These are phyloP conservation scores for Penicillium glabrum DNA, from an alignment of 2,329 filamentous ascomycete genomes.

Conservation along the genomic window DNA sequence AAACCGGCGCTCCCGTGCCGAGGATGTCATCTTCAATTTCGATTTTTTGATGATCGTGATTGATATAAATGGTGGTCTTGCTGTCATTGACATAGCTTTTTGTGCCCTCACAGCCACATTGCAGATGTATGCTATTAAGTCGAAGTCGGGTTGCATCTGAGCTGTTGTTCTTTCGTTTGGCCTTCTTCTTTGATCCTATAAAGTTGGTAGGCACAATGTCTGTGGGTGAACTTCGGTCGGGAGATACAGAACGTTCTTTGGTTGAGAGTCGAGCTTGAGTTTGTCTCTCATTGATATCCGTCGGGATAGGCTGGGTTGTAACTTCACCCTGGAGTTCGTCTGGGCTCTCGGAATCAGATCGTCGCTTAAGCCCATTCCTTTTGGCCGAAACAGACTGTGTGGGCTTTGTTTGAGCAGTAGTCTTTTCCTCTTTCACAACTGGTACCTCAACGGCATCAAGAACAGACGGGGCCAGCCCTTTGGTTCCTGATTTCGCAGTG, in stretches of 20 bases:
- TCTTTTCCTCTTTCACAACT: background rate
- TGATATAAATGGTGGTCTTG: conserved; percentile 14
- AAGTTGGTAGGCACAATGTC: conserved; percentile 36
- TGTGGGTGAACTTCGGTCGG: conserved; percentile 26
- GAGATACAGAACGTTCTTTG: conserved; percentile 1
- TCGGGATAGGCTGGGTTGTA: conserved; percentile 26
- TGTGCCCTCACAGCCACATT: conserved; percentile 17
- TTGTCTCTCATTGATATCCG: conserved; percentile 3
- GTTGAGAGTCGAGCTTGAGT: conserved; percentile 3
- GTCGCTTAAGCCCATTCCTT: conserved; percentile 3
- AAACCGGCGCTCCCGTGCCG: background rate
- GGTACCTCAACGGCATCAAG: background rate
- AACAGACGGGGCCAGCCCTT: background rate
- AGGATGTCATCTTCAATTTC: conserved; percentile 6
- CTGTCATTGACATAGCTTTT: conserved; percentile 5
- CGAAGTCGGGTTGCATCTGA: background rate
- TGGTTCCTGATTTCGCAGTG: background rate
- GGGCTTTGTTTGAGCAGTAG: background rate
- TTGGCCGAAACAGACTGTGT: background rate
- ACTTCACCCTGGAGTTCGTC: conserved; percentile 42
- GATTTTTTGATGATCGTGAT: conserved; percentile 6
- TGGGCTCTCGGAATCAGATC: conserved; percentile 33
- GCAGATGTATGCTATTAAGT: conserved; percentile 23
- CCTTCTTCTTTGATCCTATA: conserved; percentile 12
- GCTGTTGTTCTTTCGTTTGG: conserved; percentile 12